Evolutionary conservation across 192 early-diverging fungal genomes (phyloP).

Genomic region (Coemansia guatemalensis): DNA sequence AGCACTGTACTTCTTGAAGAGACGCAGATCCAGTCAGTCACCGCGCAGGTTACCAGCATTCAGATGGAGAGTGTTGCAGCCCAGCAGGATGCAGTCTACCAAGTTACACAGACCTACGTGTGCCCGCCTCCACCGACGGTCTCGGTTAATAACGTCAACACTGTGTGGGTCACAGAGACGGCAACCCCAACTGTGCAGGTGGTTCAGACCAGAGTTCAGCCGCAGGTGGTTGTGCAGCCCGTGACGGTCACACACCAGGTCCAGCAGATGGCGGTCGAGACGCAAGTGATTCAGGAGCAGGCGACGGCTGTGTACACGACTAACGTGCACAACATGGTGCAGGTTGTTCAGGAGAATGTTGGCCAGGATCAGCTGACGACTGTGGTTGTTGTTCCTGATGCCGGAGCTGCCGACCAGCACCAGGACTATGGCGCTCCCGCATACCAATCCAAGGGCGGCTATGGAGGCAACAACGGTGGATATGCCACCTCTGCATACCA

Average conservation of each 20-base stretch:
- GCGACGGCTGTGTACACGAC: slow-evolving; percentile 38
- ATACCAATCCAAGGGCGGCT: not conserved
- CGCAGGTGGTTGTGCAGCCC: slow-evolving; percentile 48
- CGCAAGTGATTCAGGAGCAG: slow-evolving; percentile 44
- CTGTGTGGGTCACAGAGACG: slow-evolving; percentile 46
- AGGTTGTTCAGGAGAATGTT: slow-evolving; percentile 52
- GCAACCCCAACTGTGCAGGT: slow-evolving; percentile 50
- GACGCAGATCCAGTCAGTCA: slow-evolving; percentile 31
- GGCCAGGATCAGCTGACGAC: slow-evolving; percentile 25
- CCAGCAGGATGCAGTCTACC: slow-evolving; percentile 39
- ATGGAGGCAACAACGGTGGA: slow-evolving; percentile 4
- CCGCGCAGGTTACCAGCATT: slow-evolving; percentile 37
- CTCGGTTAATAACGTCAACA: slow-evolving; percentile 46
- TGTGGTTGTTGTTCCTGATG: slow-evolving; percentile 11
- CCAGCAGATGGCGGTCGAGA: slow-evolving; percentile 37
- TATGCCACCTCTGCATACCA: slow-evolving; percentile 3
- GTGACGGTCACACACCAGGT: slow-evolving; percentile 51
- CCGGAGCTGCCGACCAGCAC: slow-evolving; percentile 4
- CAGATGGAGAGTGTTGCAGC: slow-evolving; percentile 44
- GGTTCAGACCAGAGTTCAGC: slow-evolving; percentile 40
- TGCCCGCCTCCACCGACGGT: slow-evolving; percentile 44
- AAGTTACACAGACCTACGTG: slow-evolving; percentile 49
- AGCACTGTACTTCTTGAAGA: slow-evolving; percentile 43
- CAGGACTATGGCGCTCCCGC: slow-evolving; percentile 1
- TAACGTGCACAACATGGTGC: slow-evolving; percentile 45